Evolutionary conservation across 768 basidiomycete species (phyloP), one percentile per base, ranked within the genome.

Genomic region (Russula virescens): DNA sequence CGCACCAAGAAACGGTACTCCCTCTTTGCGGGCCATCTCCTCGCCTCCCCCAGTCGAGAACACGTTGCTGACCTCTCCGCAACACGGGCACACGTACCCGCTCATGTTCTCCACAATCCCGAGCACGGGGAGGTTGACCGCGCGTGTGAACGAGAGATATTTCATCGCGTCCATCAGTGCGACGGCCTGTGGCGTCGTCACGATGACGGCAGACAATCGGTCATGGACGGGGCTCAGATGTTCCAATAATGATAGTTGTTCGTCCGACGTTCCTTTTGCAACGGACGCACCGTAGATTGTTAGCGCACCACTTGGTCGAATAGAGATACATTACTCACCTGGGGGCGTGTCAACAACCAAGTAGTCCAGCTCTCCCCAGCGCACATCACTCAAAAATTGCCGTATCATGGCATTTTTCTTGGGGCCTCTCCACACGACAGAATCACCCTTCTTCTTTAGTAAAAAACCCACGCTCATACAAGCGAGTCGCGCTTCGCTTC

Each of bases 381-480:
- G 78, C n/a, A 97, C 94, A 68, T 98, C 92, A 68, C 86, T 85
- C 72, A 97, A 73, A 73, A 98, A 97, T 77, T 98, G 95, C 70
- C 93, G 79, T 69, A 98, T 96, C 94, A 97, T 97, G 61, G 89
- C 95, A 68, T 95, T 95, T 80, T 97, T 98, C 80, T 97, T 98
- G 52, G 97, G 97, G 0, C 97, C 97, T 70, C 97, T 78, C 97
- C 97, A 99, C 1, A 99, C 92, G 50, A 99, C 94, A 19, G 91
- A 92, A 71, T 98, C 95, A 23, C 86, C 88, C 71, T 86, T 87
- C 71, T 87, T 88, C 77, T 92, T 91, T 68, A 98, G 75, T 68
- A 99, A 77, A 74, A 98, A 98, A 2, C 94, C 97, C 10, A 98
- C 94, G 71, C 91, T 94, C 97, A 99, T 99, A 73, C 92, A 94